Evolutionary conservation across 305 asterid genomes (phyloP).

Genomic region (Fraxinus paxiana): DNA sequence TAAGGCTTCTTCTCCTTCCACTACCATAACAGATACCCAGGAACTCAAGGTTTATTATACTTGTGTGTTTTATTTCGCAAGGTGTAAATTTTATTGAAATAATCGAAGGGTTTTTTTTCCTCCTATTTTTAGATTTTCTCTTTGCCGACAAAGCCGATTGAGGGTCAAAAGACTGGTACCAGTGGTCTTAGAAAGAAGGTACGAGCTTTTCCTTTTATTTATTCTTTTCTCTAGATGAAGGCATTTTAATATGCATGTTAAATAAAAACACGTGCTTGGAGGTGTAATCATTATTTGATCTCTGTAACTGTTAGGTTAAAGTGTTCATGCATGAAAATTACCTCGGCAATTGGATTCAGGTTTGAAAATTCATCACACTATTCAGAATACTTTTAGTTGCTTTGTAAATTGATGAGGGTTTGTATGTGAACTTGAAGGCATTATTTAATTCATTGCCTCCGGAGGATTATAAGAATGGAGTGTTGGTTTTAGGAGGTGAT

Average conservation of each 20-base stretch:
- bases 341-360: slow-evolving; percentile 98
- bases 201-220: neutral
- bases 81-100: neutral
- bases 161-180: slow-evolving; percentile 94
- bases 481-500: slow-evolving; percentile 94
- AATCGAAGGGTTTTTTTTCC: neutral
- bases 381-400: slow-evolving; percentile 18
- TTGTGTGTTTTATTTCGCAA: slow-evolving; percentile 5
- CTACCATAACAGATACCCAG: slow-evolving; percentile 48
- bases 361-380: slow-evolving; percentile 25
- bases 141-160: slow-evolving; percentile 70
- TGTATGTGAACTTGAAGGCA: slow-evolving; percentile 51
- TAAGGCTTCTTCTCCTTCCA: slow-evolving; percentile 45
- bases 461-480: slow-evolving; percentile 79
- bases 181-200: slow-evolving; percentile 96
- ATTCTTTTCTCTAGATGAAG: slow-evolving; percentile 8
- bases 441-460: slow-evolving; percentile 77
- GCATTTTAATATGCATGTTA: slow-evolving; percentile 10
- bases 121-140: slow-evolving; percentile 46
- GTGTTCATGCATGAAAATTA: slow-evolving; percentile 82
- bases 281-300: slow-evolving; percentile 19
- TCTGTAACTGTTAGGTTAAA: slow-evolving; percentile 55
- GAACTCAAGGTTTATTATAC: slow-evolving; percentile 52
- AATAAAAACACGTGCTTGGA: slow-evolving; percentile 1
- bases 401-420: slow-evolving; percentile 25